Evolutionary conservation across 805 yeast genomes (phyloP), one percentile per base, ranked within the genome.

Genomic region (Kluyveromyces siamensis): DNA sequence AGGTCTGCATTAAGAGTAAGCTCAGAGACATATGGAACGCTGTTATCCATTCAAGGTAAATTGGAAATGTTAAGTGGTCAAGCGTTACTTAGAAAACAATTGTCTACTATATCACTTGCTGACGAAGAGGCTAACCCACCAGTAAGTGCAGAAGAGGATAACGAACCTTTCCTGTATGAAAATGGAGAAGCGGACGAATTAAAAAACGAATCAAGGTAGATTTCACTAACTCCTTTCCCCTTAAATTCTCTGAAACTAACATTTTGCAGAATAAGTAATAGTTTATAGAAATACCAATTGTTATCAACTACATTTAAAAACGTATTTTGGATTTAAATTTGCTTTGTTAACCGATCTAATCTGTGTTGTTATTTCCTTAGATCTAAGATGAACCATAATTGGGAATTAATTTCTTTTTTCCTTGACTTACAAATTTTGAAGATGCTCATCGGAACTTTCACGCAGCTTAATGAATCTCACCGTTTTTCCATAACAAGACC

Each of bases 11-110:
- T 90, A 27, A 67, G 72, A 17, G 70, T 77, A n/a, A 48, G 83
- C 77, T 33, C 72, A 77, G 64, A 75, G 75, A 52, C 73, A 74
- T 67, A 91, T 53, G 84, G 90, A 8, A 75, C 79, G 38, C 71
- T 91, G 46, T 68, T 90, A 25, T 81, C 93, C 1, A 74, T 91
- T 30, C 95, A 90, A 64, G 99, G 99, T 43, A 79, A 93, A 54
- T 71, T 91, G 43, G 85, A 83, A 58, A 74, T 91, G 63, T 72
- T 91, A 40, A 77, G 77, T 54, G 77, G 88, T 2, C 98, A 91
- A 67, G 74, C 87, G 10, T 75, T 77, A 49, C 69, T 91, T 54
- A 80, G 97, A 60, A 65, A 67, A 37, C 81, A 76, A 41, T 68
- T 76, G 58, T 62, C 70, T 55, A 70, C 49, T 59, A 65, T 46